phyloP scores from a whole-genome alignment of 2,329 filamentous ascomycete genomes.

The Beauveria asiatica region DNA sequence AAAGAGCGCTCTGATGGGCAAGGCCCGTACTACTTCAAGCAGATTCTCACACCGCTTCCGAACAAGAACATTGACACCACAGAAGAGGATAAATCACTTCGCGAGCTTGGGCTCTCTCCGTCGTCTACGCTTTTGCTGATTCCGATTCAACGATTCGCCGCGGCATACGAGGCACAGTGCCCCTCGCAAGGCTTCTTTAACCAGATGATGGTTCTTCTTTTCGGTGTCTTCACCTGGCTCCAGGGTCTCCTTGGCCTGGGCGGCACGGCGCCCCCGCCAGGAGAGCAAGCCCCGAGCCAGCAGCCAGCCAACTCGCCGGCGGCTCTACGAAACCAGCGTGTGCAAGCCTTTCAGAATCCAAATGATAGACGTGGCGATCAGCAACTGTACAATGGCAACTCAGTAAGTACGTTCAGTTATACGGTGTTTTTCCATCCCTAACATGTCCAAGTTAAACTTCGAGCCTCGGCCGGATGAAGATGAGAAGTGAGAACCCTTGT shows the following conservation, averaged over 20 bases:
- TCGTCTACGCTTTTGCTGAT: constrained; percentile 77
- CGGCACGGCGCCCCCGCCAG: constrained; percentile 8
- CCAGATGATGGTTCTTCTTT: constrained; percentile 22
- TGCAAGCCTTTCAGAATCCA: constrained; percentile 19
- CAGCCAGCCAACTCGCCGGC: constrained; percentile 1
- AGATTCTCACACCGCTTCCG: constrained; percentile 70
- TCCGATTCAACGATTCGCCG: constrained; percentile 46
- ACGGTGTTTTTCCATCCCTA: constrained; percentile 17
- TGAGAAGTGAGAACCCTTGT: constrained; percentile 24
- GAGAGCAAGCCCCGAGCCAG: background rate
- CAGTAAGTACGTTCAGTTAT: constrained; percentile 44
- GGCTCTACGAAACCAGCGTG: constrained; percentile 17
- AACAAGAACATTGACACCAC: constrained; percentile 64
- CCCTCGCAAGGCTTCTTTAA: constrained; percentile 21
- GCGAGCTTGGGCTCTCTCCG: constrained; percentile 64
- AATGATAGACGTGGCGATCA: constrained; percentile 47
- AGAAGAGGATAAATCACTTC: constrained; percentile 63
- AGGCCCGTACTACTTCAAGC: constrained; percentile 71
- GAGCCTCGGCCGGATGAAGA: constrained; percentile 56
- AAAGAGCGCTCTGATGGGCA: constrained; percentile 46
- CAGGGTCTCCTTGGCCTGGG: constrained; percentile 21
- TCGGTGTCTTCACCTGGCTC: constrained; percentile 22
- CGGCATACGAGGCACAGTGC: constrained; percentile 30
- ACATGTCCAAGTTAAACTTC: constrained; percentile 51
- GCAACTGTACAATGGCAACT: constrained; percentile 88